phyloP scores from a whole-genome alignment of 495 filamentous ascomycete species.

The Recurvomyces mirabilis region DNA sequence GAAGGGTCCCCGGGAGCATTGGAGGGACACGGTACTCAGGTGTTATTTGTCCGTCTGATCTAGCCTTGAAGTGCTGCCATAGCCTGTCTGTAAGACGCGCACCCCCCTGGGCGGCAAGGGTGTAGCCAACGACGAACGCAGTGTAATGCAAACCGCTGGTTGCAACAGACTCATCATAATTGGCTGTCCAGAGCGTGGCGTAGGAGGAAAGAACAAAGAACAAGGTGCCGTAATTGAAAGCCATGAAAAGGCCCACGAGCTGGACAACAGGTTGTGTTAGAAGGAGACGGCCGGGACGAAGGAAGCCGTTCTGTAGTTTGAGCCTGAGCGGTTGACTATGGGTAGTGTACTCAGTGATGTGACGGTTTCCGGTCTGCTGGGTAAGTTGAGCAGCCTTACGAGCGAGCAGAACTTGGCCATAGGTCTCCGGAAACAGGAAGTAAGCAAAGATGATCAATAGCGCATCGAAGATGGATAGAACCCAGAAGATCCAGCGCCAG shows the following conservation, averaged over 20 bases:
- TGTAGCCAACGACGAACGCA: slow-evolving; percentile 22
- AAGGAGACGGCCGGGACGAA: slow-evolving; percentile 4
- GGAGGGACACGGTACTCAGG: slow-evolving; percentile 28
- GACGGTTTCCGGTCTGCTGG: slow-evolving; percentile 26
- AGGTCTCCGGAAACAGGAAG: slow-evolving; percentile 26
- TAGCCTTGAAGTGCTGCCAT: slow-evolving; percentile 7
- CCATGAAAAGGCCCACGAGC: slow-evolving; percentile 60
- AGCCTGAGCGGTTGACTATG: neutral
- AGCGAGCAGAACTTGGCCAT: slow-evolving; percentile 23
- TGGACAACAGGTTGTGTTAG: slow-evolving; percentile 44
- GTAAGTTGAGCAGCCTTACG: slow-evolving; percentile 24
- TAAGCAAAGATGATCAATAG: slow-evolving; percentile 56
- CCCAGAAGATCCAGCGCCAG: slow-evolving; percentile 83
- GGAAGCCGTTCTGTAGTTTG: slow-evolving; percentile 3
- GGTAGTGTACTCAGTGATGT: slow-evolving; percentile 45
- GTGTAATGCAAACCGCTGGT: slow-evolving; percentile 28
- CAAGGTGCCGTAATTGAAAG: slow-evolving; percentile 62
- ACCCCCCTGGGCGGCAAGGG: slow-evolving; percentile 7
- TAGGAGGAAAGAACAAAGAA: slow-evolving; percentile 73
- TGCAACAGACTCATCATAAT: slow-evolving; percentile 35
- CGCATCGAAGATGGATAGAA: slow-evolving; percentile 56
- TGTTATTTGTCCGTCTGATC: slow-evolving; percentile 1
- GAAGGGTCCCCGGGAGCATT: slow-evolving; percentile 18
- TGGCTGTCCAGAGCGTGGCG: slow-evolving; percentile 44
- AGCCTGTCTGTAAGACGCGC: slow-evolving; percentile 6